Conservation (phyloP, 495 filamentous ascomycete species). For the Tuber brumale region DNA sequence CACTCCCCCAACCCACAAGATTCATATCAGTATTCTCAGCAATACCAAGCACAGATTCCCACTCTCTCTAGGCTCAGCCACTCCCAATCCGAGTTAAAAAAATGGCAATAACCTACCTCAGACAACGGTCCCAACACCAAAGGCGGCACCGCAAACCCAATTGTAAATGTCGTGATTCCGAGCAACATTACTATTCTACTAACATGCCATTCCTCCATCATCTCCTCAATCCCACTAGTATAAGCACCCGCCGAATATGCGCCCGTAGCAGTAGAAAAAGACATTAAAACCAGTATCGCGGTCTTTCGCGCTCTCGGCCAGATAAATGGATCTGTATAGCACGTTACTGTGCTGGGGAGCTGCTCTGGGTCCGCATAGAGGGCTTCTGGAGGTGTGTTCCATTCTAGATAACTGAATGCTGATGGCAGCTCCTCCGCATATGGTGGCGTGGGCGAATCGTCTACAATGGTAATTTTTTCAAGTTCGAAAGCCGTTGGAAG, state of each 20-base stretch:
- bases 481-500: neutral
- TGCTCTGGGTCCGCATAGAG: constrained; percentile 23
- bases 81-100: neutral
- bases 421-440: neutral
- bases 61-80: neutral
- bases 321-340: constrained; percentile 53
- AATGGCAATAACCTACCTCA: constrained; percentile 54
- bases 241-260: constrained; percentile 80
- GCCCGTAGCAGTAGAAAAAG: constrained; percentile 65
- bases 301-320: constrained; percentile 67
- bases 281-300: constrained; percentile 67
- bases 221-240: constrained; percentile 57
- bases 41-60: neutral
- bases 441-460: neutral
- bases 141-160: constrained; percentile 76
- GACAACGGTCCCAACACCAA: constrained; percentile 89
- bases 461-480: neutral
- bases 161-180: constrained; percentile 77
- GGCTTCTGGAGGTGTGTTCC: constrained; percentile 23
- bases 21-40: neutral
- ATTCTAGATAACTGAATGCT: constrained; percentile 34
- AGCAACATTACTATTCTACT: constrained; percentile 59
- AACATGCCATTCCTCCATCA: constrained; percentile 58
- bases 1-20: neutral
- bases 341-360: constrained; percentile 24